Conservation (phyloP, 73 alveolate genomes). For the Blepharisma japonicum region DNA sequence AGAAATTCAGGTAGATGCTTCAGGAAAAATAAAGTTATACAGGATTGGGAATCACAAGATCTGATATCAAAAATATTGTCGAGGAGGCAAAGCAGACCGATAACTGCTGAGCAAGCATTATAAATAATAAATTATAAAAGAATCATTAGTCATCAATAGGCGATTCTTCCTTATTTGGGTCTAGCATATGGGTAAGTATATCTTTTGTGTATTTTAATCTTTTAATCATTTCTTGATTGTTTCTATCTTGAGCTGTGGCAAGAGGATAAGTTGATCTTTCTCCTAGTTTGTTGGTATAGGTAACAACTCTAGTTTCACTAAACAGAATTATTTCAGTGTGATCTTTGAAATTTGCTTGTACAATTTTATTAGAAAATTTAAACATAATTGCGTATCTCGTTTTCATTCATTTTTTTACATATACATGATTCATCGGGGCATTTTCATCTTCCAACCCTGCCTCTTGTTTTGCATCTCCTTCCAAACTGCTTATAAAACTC, state of each 20-base stretch:
- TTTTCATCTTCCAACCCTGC: too few relatives aligned
- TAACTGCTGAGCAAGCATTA: too few relatives aligned
- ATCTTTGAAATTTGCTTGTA: slow-evolving; percentile 87
- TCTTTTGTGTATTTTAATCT: slow-evolving; percentile 82
- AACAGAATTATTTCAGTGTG: slow-evolving; percentile 86
- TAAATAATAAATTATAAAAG: too few relatives aligned
- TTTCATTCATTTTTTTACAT: slow-evolving; percentile 75
- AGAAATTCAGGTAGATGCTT: too few relatives aligned
- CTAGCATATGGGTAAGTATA: slow-evolving; percentile 81
- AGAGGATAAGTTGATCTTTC: slow-evolving; percentile 70
- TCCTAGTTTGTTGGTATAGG: slow-evolving; percentile 83
- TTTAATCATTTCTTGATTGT: slow-evolving; percentile 86
- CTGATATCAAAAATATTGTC: too few relatives aligned
- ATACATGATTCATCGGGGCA: slow-evolving; percentile 44
- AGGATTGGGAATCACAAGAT: too few relatives aligned
- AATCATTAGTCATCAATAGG: too few relatives aligned
- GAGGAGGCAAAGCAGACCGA: too few relatives aligned
- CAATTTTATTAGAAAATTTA: slow-evolving; percentile 82
- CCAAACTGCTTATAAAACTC: slow-evolving; percentile 51
- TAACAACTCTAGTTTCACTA: slow-evolving; percentile 72
- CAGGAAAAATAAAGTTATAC: too few relatives aligned
- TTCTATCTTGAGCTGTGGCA: slow-evolving; percentile 67
- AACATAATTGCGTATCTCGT: slow-evolving; percentile 91
- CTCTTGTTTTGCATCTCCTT: slow-evolving; percentile 31
- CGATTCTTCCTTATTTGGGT: not conserved